phyloP scores from a whole-genome alignment of 495 filamentous ascomycete species.

The Podospora tetraspora region DNA sequence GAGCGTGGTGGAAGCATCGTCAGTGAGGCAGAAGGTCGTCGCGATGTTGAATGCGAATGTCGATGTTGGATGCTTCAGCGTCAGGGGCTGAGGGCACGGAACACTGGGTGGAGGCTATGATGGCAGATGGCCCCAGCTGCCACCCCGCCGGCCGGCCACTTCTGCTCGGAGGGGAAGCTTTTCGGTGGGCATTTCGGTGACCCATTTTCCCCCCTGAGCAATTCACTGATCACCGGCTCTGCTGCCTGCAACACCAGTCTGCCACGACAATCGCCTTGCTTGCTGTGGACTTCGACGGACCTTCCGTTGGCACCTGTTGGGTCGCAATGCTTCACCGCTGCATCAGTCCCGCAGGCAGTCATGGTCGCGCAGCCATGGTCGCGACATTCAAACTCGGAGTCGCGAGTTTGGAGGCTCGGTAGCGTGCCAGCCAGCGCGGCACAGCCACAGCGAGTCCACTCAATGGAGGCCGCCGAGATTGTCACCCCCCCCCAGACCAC shows the following conservation, averaged over 20 bases:
- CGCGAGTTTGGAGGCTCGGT: conserved; percentile 4
- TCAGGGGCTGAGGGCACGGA: background rate
- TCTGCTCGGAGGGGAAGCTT: background rate
- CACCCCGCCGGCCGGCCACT: background rate
- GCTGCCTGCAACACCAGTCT: background rate
- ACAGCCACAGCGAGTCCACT: conserved; percentile 2
- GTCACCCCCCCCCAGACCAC: background rate
- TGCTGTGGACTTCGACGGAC: background rate
- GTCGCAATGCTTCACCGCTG: background rate
- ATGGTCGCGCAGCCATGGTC: background rate
- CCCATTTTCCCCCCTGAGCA: too few relatives aligned
- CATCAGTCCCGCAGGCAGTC: background rate
- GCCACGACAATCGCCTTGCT: background rate
- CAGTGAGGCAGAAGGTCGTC: background rate
- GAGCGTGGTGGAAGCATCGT: background rate
- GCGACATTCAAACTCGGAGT: conserved; percentile 6
- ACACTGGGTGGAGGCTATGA: background rate
- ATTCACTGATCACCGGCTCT: background rate
- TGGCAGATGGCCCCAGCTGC: background rate
- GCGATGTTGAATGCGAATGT: background rate
- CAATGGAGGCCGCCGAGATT: conserved; percentile 6
- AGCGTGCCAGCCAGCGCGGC: background rate
- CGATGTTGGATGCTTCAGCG: background rate
- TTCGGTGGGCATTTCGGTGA: background rate
- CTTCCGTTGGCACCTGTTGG: background rate